Base-by-base conservation (phyloP, 257 asterid genomes). In the Ajuga chamaepitys region DNA sequence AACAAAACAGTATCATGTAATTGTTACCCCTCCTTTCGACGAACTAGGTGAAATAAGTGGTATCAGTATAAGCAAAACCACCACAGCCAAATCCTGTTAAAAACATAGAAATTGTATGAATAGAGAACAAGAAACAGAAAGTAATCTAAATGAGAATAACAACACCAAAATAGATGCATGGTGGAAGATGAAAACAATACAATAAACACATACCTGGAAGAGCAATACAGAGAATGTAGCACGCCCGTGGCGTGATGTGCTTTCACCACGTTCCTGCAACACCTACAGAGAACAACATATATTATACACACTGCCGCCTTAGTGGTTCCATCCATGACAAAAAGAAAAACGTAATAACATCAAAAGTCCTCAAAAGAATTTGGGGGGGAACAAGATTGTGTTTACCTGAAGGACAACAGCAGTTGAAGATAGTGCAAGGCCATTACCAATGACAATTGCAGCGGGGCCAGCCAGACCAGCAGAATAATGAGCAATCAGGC, bases 181-280 rank as follows among this genome's bases (percentile, higher is more conserved):
- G 48, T 32, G 18, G 22, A 35, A 38, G 17, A 32, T 41, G 40
- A 53, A 64, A 61, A 74, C 32, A 37, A 69, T 28, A 62, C 58
- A 48, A 58, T 18, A 25, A 41, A 45, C 38, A 60, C 58, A 65
- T 82, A 94, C 99, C 98, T 94, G 99, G 77, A 94, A 94, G 65
- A 94, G 96, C 71, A 94, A 81, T 63, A 94, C 97, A 32, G 99
- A 94, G 76, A 94, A 94, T 58, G 99, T 84, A 58, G 99, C 95
- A 67, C 99, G 95, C 69, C 99, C 98, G 42, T 94, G 99, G 58
- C 99, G 99, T 63, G 98, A 94, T 67, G 99, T 90, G 86, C 99
- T 94, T 84, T 94, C 99, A 73, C 99, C 98, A 35, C 99, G 89
- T 70, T 94, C 99, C 75, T 94, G 99, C 79, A 94, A 81, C 59